Evolutionary conservation across 2,329 filamentous ascomycete species (phyloP).

Genomic region (Thelonectria blattea): DNA sequence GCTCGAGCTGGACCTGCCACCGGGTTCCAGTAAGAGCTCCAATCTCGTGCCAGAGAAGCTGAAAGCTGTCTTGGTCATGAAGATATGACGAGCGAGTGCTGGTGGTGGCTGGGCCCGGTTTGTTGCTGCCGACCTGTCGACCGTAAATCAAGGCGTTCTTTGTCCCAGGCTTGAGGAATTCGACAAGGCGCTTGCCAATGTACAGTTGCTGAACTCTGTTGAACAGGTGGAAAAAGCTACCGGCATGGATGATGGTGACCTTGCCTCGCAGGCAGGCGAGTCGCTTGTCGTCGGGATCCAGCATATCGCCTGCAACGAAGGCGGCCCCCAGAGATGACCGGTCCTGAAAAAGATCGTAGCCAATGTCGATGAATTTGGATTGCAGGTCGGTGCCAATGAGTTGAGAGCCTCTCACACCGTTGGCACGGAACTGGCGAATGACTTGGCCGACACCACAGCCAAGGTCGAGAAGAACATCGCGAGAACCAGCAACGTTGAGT

Average conservation of each 20-base stretch:
- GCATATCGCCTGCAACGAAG: slow-evolving; percentile 59
- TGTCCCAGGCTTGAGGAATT: slow-evolving; percentile 52
- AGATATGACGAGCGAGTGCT: slow-evolving; percentile 47
- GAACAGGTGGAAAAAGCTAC: slow-evolving; percentile 59
- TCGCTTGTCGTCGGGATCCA: slow-evolving; percentile 48
- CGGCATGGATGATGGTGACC: slow-evolving; percentile 56
- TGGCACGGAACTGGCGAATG: slow-evolving; percentile 55
- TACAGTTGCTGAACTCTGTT: slow-evolving; percentile 54
- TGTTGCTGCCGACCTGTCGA: slow-evolving; percentile 53
- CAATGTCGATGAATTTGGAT: slow-evolving; percentile 59
- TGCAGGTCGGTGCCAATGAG: slow-evolving; percentile 59
- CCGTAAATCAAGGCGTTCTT: slow-evolving; percentile 57
- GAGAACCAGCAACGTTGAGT: slow-evolving; percentile 46
- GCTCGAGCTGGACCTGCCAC: slow-evolving; percentile 55
- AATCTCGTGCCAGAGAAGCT: slow-evolving; percentile 60
- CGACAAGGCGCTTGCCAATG: slow-evolving; percentile 51
- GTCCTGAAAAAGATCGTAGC: slow-evolving; percentile 70
- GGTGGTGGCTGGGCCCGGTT: slow-evolving; percentile 31
- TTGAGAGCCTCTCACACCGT: slow-evolving; percentile 55
- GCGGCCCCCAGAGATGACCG: slow-evolving; percentile 51
- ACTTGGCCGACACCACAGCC: slow-evolving; percentile 59
- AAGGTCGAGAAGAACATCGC: slow-evolving; percentile 53
- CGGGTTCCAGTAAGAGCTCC: slow-evolving; percentile 54
- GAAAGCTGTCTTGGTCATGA: slow-evolving; percentile 58
- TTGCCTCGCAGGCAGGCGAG: slow-evolving; percentile 45